phyloP scores from a whole-genome alignment of 1,284 basidiomycete genomes.

The Volvariella surrecta region DNA sequence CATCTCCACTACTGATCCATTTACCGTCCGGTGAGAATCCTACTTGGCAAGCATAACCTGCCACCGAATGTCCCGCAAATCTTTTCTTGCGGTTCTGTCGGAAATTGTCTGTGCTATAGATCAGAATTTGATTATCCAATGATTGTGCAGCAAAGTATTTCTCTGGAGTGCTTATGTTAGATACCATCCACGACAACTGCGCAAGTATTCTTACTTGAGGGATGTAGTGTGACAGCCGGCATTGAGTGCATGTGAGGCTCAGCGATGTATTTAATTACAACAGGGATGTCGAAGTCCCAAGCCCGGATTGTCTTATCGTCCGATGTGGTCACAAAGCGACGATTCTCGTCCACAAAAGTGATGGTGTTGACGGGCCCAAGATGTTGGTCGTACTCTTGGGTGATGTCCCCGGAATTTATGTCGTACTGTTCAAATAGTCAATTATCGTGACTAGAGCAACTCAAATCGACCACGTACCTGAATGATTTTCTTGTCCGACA shows the following conservation, averaged over 20 bases:
- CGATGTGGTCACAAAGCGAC: constrained; percentile 96
- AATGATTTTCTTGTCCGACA: constrained; percentile 99
- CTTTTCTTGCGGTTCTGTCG: constrained; percentile 97
- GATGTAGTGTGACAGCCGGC: constrained; percentile 94
- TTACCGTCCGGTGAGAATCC: constrained; percentile 97
- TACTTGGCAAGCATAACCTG: constrained; percentile 94
- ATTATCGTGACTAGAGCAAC: not conserved
- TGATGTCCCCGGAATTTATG: constrained; percentile 86
- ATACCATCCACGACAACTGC: constrained; percentile 8
- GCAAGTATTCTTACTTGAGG: constrained; percentile 80
- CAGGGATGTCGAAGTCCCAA: constrained; percentile 98
- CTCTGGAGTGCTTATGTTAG: constrained; percentile 37
- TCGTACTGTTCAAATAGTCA: constrained; percentile 64
- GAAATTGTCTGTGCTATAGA: constrained; percentile 96
- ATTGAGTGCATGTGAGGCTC: constrained; percentile 99
- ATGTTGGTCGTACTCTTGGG: constrained; percentile 98
- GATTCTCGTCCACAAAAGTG: constrained; percentile 95
- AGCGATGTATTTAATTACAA: constrained; percentile 99
- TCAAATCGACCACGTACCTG: constrained; percentile 47
- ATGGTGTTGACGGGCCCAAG: constrained; percentile 97
- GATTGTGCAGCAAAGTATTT: constrained; percentile 98
- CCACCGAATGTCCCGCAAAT: constrained; percentile 93
- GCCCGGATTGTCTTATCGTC: constrained; percentile 99
- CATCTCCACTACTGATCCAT: constrained; percentile 95
- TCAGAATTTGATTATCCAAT: constrained; percentile 95